A percentile compares a stretch with the other conserved stretches of the same genome.
Conservation (phyloP, 140 eudicot genomes). For the Anethum foeniculum region DNA sequence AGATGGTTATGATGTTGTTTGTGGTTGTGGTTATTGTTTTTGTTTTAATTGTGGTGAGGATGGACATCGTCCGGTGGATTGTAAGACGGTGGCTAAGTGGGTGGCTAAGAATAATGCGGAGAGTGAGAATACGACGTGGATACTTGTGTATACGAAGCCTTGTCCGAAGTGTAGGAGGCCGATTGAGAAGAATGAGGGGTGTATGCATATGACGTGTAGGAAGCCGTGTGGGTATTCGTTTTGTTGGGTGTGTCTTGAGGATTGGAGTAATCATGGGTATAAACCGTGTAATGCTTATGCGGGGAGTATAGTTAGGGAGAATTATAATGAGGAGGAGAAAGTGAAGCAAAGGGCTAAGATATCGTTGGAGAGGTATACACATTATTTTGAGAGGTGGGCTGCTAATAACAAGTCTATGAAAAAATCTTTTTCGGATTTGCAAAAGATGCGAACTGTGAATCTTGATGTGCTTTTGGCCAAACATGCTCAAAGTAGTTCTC, state of each 20-base stretch:
- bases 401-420: constrained; percentile 75
- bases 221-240: constrained; percentile 64
- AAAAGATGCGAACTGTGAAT: constrained; percentile 39
- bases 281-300: constrained; percentile 61
- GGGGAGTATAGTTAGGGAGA: constrained; percentile 41
- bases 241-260: constrained; percentile 84
- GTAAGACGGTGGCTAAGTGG: constrained; percentile 16
- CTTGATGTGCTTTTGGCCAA: constrained; percentile 45
- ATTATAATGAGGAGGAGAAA: constrained; percentile 45
- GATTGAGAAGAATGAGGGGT: constrained; percentile 77
- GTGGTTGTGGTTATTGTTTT: constrained; percentile 2
- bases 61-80: constrained; percentile 9
- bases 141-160: constrained; percentile 76
- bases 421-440: constrained; percentile 55
- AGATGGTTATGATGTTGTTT: constrained; percentile 5
- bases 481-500: constrained; percentile 52
- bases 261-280: constrained; percentile 43
- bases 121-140: constrained; percentile 75
- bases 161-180: constrained; percentile 82
- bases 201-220: constrained; percentile 92
- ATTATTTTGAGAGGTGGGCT: constrained; percentile 90
- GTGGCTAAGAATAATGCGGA: constrained; percentile 52
- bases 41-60: constrained; percentile 10
- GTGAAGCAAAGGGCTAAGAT: constrained; percentile 63
- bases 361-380: constrained; percentile 70